These are phyloP conservation scores for Ogataea ganodermae DNA, from an alignment of 805 yeast genomes.

Conservation along the genomic window DNA sequence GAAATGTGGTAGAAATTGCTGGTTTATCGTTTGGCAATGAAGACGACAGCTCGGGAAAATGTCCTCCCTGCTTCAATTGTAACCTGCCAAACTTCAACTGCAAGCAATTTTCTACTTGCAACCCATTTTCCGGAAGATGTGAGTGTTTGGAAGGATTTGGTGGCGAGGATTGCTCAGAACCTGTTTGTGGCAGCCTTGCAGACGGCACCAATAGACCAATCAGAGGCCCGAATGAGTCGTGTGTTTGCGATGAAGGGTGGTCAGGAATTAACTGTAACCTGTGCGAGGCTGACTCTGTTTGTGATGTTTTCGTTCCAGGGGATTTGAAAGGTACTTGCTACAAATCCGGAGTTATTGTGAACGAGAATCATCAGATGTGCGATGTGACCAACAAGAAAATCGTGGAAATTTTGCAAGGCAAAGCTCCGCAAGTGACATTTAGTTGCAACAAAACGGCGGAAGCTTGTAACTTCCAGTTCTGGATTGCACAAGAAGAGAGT, in stretches of 20 bases:
- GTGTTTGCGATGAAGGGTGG: conserved; percentile 89
- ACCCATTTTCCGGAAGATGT: conserved; percentile 85
- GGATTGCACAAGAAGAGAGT: conserved; percentile 90
- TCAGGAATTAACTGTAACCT: conserved; percentile 90
- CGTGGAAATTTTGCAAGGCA: conserved; percentile 73
- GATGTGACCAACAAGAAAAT: conserved; percentile 91
- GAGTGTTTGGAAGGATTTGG: conserved; percentile 93
- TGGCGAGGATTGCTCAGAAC: conserved; percentile 87
- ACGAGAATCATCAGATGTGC: conserved; percentile 85
- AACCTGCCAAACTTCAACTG: conserved; percentile 88
- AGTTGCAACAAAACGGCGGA: conserved; percentile 71
- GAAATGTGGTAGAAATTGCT: conserved; percentile 5
- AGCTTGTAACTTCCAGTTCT: conserved; percentile 87
- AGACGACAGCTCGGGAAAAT: conserved; percentile 39
- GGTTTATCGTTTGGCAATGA: not conserved
- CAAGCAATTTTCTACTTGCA: conserved; percentile 87
- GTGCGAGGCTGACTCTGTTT: conserved; percentile 70
- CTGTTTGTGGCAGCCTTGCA: conserved; percentile 79
- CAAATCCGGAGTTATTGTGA: conserved; percentile 78
- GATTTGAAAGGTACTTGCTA: conserved; percentile 85
- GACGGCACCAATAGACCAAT: conserved; percentile 68
- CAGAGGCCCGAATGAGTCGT: conserved; percentile 52
- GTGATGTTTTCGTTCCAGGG: conserved; percentile 87
- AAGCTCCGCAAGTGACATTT: conserved; percentile 89
- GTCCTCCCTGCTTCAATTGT: conserved; percentile 96